These are phyloP conservation scores for Trichoderma arundinaceum DNA, from an alignment of 2,329 filamentous ascomycete species.

Conservation along the genomic window DNA sequence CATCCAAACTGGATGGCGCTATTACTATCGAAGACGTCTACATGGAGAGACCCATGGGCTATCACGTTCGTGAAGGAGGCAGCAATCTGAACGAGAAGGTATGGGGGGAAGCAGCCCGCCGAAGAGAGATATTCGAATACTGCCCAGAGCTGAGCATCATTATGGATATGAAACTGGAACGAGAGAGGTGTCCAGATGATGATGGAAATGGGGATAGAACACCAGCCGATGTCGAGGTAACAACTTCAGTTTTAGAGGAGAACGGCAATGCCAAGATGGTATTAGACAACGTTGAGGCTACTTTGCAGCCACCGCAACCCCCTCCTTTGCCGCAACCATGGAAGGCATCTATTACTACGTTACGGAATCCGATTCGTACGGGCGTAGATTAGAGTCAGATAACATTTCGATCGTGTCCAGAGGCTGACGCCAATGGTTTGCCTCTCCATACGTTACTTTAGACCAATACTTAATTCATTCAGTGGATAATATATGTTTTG, in stretches of 20 bases:
- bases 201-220: slow-evolving; percentile 10
- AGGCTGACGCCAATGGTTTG: too few relatives aligned
- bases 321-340: slow-evolving; percentile 33
- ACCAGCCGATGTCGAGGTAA: background rate
- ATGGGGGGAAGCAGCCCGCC: slow-evolving; percentile 52
- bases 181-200: slow-evolving; percentile 50
- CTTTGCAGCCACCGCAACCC: slow-evolving; percentile 30
- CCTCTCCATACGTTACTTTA: too few relatives aligned
- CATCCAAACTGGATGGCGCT: slow-evolving; percentile 48
- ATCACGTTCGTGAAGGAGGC: slow-evolving; percentile 56
- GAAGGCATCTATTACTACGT: slow-evolving; percentile 10
- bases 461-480: too few relatives aligned
- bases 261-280: background rate
- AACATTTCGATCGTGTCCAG: background rate
- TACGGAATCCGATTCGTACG: slow-evolving; percentile 1
- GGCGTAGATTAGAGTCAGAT: slow-evolving; percentile 1
- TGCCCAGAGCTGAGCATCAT: slow-evolving; percentile 62
- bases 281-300: background rate
- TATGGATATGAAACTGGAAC: slow-evolving; percentile 62
- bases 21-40: slow-evolving; percentile 59
- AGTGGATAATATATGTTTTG: too few relatives aligned
- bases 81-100: slow-evolving; percentile 49
- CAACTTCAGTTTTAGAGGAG: background rate
- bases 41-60: slow-evolving; percentile 59
- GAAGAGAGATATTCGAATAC: slow-evolving; percentile 58